Evolutionary conservation across 1,284 basidiomycete genomes (phyloP).

Genomic region (Ustilago shanxiensis): DNA sequence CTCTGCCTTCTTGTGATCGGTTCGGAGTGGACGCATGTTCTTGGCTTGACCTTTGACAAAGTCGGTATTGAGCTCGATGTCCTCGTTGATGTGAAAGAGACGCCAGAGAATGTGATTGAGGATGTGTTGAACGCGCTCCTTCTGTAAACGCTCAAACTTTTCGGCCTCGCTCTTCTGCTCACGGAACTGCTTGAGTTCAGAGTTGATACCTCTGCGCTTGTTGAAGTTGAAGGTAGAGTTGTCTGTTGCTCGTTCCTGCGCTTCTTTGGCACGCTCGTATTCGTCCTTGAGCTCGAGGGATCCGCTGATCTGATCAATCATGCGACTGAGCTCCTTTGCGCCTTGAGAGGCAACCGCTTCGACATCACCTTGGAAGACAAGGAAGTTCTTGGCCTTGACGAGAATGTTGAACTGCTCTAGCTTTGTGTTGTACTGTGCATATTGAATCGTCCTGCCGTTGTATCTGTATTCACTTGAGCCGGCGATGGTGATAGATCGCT

Average conservation of each 20-base stretch:
- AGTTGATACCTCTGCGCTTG: constrained; percentile 89
- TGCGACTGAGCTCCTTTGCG: constrained; percentile 85
- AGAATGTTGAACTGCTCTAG: constrained; percentile 80
- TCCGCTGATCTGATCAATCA: constrained; percentile 90
- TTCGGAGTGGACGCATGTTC: constrained; percentile 80
- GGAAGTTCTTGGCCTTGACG: constrained; percentile 98
- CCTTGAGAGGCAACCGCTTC: constrained; percentile 97
- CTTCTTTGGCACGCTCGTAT: constrained; percentile 89
- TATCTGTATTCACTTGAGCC: constrained; percentile 77
- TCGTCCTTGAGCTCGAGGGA: constrained; percentile 84
- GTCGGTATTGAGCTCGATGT: constrained; percentile 54
- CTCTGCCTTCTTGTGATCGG: constrained; percentile 85
- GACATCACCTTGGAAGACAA: constrained; percentile 97
- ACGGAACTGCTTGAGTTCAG: constrained; percentile 96
- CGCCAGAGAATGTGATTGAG: constrained; percentile 88
- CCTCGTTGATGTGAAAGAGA: constrained; percentile 85
- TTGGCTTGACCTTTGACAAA: constrained; percentile 67
- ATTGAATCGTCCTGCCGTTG: constrained; percentile 59
- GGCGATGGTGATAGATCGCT: constrained; percentile 83
- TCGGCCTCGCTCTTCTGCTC: constrained; percentile 96
- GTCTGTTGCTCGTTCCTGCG: constrained; percentile 90
- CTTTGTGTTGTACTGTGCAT: constrained; percentile 60
- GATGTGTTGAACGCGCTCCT: constrained; percentile 82
- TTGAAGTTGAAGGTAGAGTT: constrained; percentile 93
- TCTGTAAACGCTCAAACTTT: constrained; percentile 82